Base-by-base conservation (phyloP, 1,284 basidiomycete species). In the Papiliotrema laurentii region DNA sequence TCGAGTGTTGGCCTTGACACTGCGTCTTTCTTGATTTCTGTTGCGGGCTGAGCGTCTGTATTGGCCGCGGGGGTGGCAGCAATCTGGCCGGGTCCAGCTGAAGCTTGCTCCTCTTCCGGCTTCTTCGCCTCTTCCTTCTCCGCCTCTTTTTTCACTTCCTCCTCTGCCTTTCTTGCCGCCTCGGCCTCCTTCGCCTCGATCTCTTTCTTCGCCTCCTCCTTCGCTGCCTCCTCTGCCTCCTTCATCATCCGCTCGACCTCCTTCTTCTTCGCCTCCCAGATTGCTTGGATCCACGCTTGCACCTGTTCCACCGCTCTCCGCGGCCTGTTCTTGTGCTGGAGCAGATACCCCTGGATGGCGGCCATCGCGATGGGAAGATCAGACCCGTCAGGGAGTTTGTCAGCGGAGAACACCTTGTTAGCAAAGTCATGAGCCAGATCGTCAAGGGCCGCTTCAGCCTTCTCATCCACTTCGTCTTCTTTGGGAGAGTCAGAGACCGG, bases 311-410 rank as follows among this genome's bases (percentile, higher is more conserved):
- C 56, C 5, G 68, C 68, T 9, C 49, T 51, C 3, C 47, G 38
- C 0, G 66, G 66, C 33, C 59, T 56, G 3, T 59, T 49, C 45
- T 66, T 69, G 50, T 64, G 53, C 21, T 55, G 38, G 42, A 69
- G 53, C 30, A 71, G 77, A 69, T 87, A 89, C 3, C 87, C 88
- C 76, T 91, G 89, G 54, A 91, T 77, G 42, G 81, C 79, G 14
- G 88, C 88, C 54, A 90, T 87, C 60, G 87, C 88, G 44, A 91
- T 77, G n/a, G 39, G 37, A 85, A 38, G 86, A 86, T 31, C 45
- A 13, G 43, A 21, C 10, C 26, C 24, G 31, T 34, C 27, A 5
- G 14, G 18, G 21, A 31, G 18, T 14, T 11, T 16, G 28, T 28
- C 25, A 11, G n/a, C 11, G 25, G 45, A 13, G 24, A 47, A 40